Evolutionary conservation across 108 stramenopile species (phyloP), one percentile per base, ranked within the genome.

Genomic region (Cyclostephanos tholiformis): DNA sequence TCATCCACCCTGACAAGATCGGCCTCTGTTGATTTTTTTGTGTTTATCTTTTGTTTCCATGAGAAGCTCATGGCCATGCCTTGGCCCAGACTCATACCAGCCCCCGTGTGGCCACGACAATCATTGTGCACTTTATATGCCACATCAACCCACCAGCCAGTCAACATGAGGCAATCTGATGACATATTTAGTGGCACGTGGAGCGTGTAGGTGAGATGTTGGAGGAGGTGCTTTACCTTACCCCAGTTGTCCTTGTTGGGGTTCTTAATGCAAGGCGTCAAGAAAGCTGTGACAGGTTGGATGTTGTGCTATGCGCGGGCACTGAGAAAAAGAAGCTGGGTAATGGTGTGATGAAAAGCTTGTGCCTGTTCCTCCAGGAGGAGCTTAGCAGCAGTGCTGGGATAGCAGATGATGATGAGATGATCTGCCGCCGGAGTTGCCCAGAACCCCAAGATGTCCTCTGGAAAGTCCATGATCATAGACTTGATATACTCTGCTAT

Each of bases 361-460:
- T 70, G 67, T 12, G 55, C 48, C 20, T 58, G 57, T 38, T 5
- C 27, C n/a, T 71, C 29, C 10, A 19, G 36, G 2, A 71, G 59
- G 19, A 8, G 17, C n/a, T 59, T 19, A 0, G 29, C 29, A 6
- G 9, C 0, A 6, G 5, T n/a, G n/a, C n/a, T 19, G 0, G 10
- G 22, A 32, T 60, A 58, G 2, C 27, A 3, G 0, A 71, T 27
- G 6, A n/a, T 30, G 35, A 60, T 61, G 2, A 71, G 69, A 17
- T 71, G 17, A 13, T 22, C 39, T 10, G 36, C 29, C 0, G 66
- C 55, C 1, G 67, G 67, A 10, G 67, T 58, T 16, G 50, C 16
- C 5, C 46, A 63, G 2, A 5, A 17, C 17, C 43, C 5, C 27
- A 25, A 12, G 17, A 65, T 65, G 64, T 6, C 72, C 17, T 27